Conservation (phyloP, 345 rosid species). For the Alliaria petiolata region DNA sequence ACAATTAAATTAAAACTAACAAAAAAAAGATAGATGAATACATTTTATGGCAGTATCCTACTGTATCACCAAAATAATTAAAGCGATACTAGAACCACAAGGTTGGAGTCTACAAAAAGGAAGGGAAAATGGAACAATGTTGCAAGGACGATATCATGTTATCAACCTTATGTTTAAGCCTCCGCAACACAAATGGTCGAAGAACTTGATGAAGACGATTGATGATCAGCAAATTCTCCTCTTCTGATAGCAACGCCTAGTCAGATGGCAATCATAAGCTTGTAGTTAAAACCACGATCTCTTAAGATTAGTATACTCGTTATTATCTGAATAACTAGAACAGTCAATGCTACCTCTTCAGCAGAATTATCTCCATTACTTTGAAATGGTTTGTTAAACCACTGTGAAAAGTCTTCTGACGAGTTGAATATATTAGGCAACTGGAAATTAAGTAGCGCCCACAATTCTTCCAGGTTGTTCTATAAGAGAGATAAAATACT, state of each 20-base stretch:
- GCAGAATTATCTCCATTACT: conserved; percentile 82
- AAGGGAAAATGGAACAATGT: background rate
- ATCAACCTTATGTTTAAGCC: conserved; percentile 90
- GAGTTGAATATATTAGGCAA: conserved; percentile 91
- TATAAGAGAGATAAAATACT: conserved; percentile 31
- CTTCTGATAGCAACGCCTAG: conserved; percentile 87
- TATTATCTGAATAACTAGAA: conserved; percentile 1
- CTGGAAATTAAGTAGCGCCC: conserved; percentile 93
- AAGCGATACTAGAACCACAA: no score
- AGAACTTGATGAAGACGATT: conserved; percentile 97
- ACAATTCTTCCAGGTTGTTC: conserved; percentile 94
- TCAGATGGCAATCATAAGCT: conserved; percentile 18
- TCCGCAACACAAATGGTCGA: conserved; percentile 87
- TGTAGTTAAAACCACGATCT: background rate
- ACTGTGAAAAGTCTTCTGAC: conserved; percentile 92
- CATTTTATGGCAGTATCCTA: background rate
- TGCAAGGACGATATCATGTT: background rate
- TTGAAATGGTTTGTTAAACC: conserved; percentile 96
- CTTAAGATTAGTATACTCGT: background rate
- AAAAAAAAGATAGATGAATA: background rate
- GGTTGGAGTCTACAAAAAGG: background rate
- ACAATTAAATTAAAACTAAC: background rate
- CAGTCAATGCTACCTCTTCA: conserved; percentile 54
- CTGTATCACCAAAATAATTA: no score
- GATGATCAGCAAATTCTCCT: conserved; percentile 85